These are phyloP conservation scores for Coemansia sp. DNA, from an alignment of 371 early-diverging fungal genomes.

Conservation along the genomic window DNA sequence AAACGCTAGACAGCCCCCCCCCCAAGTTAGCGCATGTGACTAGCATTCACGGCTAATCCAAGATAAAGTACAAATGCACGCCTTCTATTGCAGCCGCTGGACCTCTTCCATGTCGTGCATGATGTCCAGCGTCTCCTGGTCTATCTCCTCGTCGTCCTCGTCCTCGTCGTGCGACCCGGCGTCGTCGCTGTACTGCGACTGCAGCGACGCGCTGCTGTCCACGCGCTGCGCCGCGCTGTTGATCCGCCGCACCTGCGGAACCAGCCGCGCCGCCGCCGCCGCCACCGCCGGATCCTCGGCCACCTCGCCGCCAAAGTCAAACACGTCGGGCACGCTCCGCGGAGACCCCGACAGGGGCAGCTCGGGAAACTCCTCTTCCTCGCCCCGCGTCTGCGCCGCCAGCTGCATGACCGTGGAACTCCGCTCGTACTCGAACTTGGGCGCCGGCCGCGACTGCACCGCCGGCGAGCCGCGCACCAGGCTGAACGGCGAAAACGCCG, in stretches of 20 bases:
- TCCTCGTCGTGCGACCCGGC: conserved; percentile 4
- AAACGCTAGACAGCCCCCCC: neutral
- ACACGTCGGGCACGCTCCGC: neutral
- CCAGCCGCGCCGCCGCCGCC: conserved; percentile 12
- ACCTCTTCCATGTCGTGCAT: conserved; percentile 60
- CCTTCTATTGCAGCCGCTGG: conserved; percentile 51
- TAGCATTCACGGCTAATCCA: no score
- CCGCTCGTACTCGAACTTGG: neutral
- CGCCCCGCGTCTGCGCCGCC: neutral
- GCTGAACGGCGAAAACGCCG: conserved; percentile 13
- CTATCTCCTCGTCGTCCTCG: conserved; percentile 49
- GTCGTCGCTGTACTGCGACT: conserved; percentile 20
- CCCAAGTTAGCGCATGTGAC: neutral
- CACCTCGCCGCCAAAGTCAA: conserved; percentile 1
- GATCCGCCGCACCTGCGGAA: conserved; percentile 2
- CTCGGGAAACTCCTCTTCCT: neutral
- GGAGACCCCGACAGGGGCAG: neutral
- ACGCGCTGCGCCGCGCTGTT: conserved; percentile 9
- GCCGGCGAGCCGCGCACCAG: conserved; percentile 25
- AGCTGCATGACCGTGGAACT: no score
- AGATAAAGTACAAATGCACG: no score
- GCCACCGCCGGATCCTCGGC: conserved; percentile 9
- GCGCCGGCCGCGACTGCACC: conserved; percentile 16
- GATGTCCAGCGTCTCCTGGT: conserved; percentile 49
- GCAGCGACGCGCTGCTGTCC: conserved; percentile 9